phyloP scores from a whole-genome alignment of 495 filamentous ascomycete species.

The Letharia lupina region DNA sequence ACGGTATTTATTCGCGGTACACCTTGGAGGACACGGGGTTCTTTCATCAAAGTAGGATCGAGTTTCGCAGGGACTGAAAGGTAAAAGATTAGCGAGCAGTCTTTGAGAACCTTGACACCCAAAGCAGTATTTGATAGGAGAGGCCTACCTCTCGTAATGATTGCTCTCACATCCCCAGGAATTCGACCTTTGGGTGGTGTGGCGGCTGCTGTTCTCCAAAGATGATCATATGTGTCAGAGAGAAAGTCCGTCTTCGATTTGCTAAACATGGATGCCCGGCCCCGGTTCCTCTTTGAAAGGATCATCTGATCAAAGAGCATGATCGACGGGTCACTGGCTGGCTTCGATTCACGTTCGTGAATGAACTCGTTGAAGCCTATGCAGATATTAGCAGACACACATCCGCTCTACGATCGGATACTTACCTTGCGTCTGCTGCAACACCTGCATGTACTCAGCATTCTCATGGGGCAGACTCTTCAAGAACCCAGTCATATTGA shows the following conservation, averaged over 20 bases:
- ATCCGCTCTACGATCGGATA: not conserved
- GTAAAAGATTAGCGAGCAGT: conserved; percentile 4
- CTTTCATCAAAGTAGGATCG: conserved; percentile 79
- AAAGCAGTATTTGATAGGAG: not conserved
- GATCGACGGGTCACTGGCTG: conserved; percentile 58
- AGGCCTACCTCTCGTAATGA: conserved; percentile 50
- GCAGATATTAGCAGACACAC: conserved; percentile 17
- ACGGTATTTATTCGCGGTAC: conserved; percentile 57
- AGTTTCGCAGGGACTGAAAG: conserved; percentile 67
- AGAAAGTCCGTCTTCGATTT: conserved; percentile 60
- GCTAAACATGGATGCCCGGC: conserved; percentile 45
- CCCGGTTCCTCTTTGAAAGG: conserved; percentile 84
- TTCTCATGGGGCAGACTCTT: conserved; percentile 85
- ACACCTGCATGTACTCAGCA: conserved; percentile 75
- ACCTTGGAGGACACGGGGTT: conserved; percentile 69
- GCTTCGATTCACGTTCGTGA: conserved; percentile 70
- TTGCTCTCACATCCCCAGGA: conserved; percentile 54
- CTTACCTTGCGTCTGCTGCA: conserved; percentile 89
- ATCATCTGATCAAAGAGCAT: conserved; percentile 94
- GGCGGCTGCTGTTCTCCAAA: conserved; percentile 85
- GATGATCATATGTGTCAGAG: conserved; percentile 77
- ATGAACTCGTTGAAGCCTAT: conserved; percentile 94
- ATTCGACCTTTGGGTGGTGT: conserved; percentile 66
- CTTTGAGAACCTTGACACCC: not conserved
- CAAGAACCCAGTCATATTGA: conserved; percentile 91